These are phyloP conservation scores for Parmelia sp. DNA, from an alignment of 495 filamentous ascomycete genomes.

Conservation along the genomic window DNA sequence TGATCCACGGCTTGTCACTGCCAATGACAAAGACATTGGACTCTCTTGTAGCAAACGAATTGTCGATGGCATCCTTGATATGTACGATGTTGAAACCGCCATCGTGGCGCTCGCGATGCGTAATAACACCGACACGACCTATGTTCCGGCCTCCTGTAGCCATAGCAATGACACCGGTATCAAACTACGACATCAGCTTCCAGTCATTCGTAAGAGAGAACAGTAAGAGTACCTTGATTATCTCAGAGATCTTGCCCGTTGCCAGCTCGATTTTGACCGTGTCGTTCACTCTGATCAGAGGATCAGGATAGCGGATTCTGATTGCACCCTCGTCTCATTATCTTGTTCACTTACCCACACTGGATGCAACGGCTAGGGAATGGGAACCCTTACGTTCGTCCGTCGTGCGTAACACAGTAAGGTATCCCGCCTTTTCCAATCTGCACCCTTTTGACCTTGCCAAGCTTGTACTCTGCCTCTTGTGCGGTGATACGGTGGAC, in stretches of 20 bases:
- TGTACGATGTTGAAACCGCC: conserved; percentile 99
- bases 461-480: conserved; percentile 98
- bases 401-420: conserved; percentile 99
- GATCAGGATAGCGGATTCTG: too few species aligned
- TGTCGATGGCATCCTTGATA: conserved; percentile 99
- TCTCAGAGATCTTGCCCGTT: too few species aligned
- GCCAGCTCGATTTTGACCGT: too few species aligned
- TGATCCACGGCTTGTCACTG: conserved; percentile 95
- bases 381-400: conserved; percentile 77
- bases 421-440: conserved; percentile 98
- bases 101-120: conserved; percentile 98
- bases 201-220: conserved; percentile 99
- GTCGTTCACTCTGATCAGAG: too few species aligned
- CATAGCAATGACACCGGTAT: conserved; percentile 96
- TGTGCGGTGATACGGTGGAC: conserved; percentile 96
- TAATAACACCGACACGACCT: conserved; percentile 99
- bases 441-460: conserved; percentile 99
- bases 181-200: conserved; percentile 87
- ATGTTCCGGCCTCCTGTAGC: conserved; percentile 98
- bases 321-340: too few species aligned
- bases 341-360: too few species aligned
- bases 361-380: too few species aligned
- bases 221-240: conserved; percentile 51
- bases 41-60: conserved; percentile 97
- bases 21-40: conserved; percentile 98